Conservation (phyloP, 1,139 yeast genomes). For the Candida albicans region DNA sequence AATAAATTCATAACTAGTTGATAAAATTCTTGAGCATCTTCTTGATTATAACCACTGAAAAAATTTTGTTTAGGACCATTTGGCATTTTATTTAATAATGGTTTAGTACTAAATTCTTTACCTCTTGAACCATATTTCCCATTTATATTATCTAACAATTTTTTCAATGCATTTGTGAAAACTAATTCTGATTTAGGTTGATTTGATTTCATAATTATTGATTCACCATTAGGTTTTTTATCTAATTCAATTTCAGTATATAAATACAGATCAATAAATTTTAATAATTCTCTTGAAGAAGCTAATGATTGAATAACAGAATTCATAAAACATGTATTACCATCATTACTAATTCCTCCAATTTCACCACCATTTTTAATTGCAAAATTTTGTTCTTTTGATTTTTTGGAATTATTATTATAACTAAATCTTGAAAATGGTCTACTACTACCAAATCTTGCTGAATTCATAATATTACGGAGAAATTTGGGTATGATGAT, state of each 20-base stretch:
- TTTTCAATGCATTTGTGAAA: constrained; percentile 55
- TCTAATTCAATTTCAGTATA: constrained; percentile 25
- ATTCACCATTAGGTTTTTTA: constrained; percentile 22
- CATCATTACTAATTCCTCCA: constrained; percentile 87
- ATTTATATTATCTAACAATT: constrained; percentile 54
- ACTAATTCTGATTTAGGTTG: constrained; percentile 36
- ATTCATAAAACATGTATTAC: constrained; percentile 93
- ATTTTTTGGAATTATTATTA: constrained; percentile 14
- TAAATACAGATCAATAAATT: constrained; percentile 53
- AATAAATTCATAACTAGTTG: constrained; percentile 73
- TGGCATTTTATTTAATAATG: constrained; percentile 67
- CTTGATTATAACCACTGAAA: constrained; percentile 83
- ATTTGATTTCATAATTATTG: constrained; percentile 17
- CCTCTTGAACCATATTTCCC: constrained; percentile 53
- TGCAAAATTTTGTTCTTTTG: constrained; percentile 39
- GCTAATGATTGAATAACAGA: constrained; percentile 83
- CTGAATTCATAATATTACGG: constrained; percentile 19
- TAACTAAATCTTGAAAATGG: constrained; percentile 15
- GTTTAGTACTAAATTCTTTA: constrained; percentile 67
- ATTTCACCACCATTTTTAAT: constrained; percentile 64
- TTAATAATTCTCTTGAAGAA: constrained; percentile 61
- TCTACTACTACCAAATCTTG: constrained; percentile 9
- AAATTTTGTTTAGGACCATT: constrained; percentile 77
- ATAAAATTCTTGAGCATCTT: constrained; percentile 93
- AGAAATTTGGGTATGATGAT: constrained; percentile 15